phyloP scores from a whole-genome alignment of 2,329 filamentous ascomycete genomes.

The Penicillium hesseltinei region DNA sequence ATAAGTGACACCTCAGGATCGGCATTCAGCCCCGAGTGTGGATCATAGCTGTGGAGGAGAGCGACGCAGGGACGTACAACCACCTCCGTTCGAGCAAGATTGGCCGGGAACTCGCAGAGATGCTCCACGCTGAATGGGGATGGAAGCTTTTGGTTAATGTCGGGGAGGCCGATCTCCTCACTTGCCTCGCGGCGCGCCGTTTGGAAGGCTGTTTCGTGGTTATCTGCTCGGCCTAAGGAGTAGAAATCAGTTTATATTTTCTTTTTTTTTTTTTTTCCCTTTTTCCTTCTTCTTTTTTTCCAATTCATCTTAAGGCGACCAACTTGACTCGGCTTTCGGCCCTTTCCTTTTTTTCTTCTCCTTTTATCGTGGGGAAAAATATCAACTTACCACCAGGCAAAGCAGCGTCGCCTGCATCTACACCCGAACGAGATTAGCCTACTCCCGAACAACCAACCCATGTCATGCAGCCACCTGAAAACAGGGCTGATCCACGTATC shows the following conservation, averaged over 20 bases:
- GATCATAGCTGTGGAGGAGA: conserved; percentile 66
- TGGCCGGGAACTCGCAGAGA: conserved; percentile 77
- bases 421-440: conserved; percentile 13
- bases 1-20: conserved; percentile 69
- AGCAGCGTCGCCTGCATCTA: conserved; percentile 77
- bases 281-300: neutral
- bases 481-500: conserved; percentile 5
- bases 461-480: conserved; percentile 18
- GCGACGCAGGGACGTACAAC: conserved; percentile 75
- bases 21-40: conserved; percentile 41
- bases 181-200: conserved; percentile 86
- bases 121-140: conserved; percentile 80
- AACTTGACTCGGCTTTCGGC: neutral
- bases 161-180: conserved; percentile 87
- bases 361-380: conserved; percentile 9
- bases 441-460: conserved; percentile 6
- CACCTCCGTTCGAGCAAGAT: conserved; percentile 69
- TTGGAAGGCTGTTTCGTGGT: conserved; percentile 62
- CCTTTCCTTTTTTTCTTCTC: neutral
- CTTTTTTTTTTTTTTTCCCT: conserved; percentile 6
- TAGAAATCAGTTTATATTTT: neutral
- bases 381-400: conserved; percentile 73
- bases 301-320: neutral
- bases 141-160: conserved; percentile 67
- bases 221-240: conserved; percentile 54